Evolutionary conservation across 1,284 basidiomycete species (phyloP).

Genomic region (Ceratorhiza oryzae-sativae): DNA sequence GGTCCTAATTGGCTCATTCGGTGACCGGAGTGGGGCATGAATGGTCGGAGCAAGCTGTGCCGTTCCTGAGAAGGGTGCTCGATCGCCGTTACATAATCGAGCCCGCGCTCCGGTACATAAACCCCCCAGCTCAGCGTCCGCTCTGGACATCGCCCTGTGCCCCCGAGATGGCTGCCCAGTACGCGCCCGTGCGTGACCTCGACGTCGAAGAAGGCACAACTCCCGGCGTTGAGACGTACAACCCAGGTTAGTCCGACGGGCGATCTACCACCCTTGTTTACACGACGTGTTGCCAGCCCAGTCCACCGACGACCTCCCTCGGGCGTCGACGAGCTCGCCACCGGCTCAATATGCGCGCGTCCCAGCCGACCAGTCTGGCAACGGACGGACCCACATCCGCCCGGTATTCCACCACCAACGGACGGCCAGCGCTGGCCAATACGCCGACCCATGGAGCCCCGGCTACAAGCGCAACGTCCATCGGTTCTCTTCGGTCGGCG

Average conservation of each 20-base stretch:
- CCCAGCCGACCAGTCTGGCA: background rate
- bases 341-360: background rate
- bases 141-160: background rate
- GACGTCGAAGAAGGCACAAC: slow-evolving; percentile 11
- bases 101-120: background rate
- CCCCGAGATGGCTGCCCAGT: background rate
- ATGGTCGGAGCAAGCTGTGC: background rate
- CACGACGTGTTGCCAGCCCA: background rate
- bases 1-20: background rate
- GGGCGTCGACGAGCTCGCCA: background rate
- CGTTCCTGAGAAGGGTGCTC: background rate
- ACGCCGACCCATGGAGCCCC: slow-evolving; percentile 27
- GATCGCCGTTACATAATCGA: background rate
- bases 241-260: background rate
- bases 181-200: slow-evolving; percentile 15
- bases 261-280: background rate
- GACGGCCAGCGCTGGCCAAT: background rate
- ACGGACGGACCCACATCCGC: slow-evolving; percentile 6
- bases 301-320: slow-evolving; percentile 4
- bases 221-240: slow-evolving; percentile 4
- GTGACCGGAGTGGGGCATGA: background rate
- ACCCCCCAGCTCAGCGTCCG: background rate
- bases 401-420: slow-evolving; percentile 14
- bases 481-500: slow-evolving; percentile 1
- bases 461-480: slow-evolving; percentile 20